These are phyloP conservation scores for Murraya koenigii DNA, from an alignment of 345 rosid species.

Conservation along the genomic window DNA sequence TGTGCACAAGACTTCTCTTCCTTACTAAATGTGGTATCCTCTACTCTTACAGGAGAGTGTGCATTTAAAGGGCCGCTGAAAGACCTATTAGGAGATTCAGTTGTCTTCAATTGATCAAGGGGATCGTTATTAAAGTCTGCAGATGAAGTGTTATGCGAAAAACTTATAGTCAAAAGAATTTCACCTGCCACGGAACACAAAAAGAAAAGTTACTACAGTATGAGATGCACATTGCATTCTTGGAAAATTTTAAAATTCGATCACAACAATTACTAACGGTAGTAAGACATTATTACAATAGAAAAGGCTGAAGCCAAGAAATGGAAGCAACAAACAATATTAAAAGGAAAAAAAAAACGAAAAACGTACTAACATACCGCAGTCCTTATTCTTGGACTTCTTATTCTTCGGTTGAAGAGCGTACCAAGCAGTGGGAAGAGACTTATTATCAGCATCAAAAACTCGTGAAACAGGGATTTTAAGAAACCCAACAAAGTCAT, in stretches of 20 bases:
- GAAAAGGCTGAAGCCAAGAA: not conserved
- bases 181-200: slow-evolving; percentile 55
- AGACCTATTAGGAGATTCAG: slow-evolving; percentile 40
- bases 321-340: not conserved
- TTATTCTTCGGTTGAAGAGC: slow-evolving; percentile 74
- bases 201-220: not conserved
- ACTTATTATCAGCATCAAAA: slow-evolving; percentile 72
- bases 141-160: slow-evolving; percentile 52
- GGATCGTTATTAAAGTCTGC: slow-evolving; percentile 39
- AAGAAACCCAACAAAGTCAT: slow-evolving; percentile 79
- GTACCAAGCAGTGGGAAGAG: slow-evolving; percentile 82
- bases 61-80: slow-evolving; percentile 35
- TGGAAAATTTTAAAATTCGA: not conserved
- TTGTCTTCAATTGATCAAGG: slow-evolving; percentile 25
- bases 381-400: slow-evolving; percentile 68
- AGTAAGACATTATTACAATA: not conserved
- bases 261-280: not conserved
- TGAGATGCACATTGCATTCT: not conserved
- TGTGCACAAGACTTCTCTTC: slow-evolving; percentile 54
- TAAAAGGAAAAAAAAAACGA: not conserved
- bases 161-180: slow-evolving; percentile 64
- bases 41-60: slow-evolving; percentile 45
- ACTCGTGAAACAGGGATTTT: slow-evolving; percentile 61
- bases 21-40: slow-evolving; percentile 45
- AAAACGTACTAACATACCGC: slow-evolving; percentile 46